A percentile compares a stretch with the other conserved stretches of the same genome.
Evolutionary conservation across 2,329 filamentous ascomycete species (phyloP).

Genomic region (Stagonosporopsis tanaceti): DNA sequence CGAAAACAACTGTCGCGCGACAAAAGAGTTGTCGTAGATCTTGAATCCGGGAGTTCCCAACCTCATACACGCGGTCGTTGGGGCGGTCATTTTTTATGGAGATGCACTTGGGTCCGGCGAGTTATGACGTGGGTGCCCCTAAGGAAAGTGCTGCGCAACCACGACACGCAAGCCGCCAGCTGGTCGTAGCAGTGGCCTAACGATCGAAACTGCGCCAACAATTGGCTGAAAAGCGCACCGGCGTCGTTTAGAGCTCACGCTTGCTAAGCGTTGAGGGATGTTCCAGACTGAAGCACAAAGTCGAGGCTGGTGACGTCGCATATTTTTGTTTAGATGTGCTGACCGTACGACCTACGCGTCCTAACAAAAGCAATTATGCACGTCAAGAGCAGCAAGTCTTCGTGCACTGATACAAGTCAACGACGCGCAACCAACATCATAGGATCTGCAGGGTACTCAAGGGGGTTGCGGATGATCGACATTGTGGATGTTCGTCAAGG

Average conservation of each 20-base stretch:
- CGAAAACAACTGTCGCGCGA: conserved; percentile 14
- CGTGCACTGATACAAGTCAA: not conserved
- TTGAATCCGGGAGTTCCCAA: conserved; percentile 14
- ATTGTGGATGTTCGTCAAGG: conserved; percentile 8
- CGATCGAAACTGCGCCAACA: conserved; percentile 11
- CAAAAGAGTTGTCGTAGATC: conserved; percentile 5
- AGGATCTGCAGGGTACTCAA: conserved; percentile 11
- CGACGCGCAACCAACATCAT: not conserved
- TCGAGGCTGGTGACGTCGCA: conserved; percentile 20
- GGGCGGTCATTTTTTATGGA: conserved; percentile 24
- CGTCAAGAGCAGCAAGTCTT: not conserved
- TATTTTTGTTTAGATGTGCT: conserved; percentile 8
- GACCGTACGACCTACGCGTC: conserved; percentile 1
- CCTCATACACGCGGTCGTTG: conserved; percentile 21
- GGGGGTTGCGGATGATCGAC: conserved; percentile 22
- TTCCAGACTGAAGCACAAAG: conserved; percentile 18
- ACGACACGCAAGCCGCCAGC: conserved; percentile 20
- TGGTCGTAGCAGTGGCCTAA: conserved; percentile 11
- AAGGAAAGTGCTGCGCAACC: conserved; percentile 16
- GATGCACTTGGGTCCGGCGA: conserved; percentile 11
- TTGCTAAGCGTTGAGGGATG: conserved; percentile 17
- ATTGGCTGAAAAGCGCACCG: conserved; percentile 15
- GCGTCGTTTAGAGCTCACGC: conserved; percentile 8
- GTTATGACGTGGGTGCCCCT: conserved; percentile 20
- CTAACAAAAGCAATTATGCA: conserved; percentile 1